Conservation (phyloP, 2,329 filamentous ascomycete species). For the Hypoxylon sp. region DNA sequence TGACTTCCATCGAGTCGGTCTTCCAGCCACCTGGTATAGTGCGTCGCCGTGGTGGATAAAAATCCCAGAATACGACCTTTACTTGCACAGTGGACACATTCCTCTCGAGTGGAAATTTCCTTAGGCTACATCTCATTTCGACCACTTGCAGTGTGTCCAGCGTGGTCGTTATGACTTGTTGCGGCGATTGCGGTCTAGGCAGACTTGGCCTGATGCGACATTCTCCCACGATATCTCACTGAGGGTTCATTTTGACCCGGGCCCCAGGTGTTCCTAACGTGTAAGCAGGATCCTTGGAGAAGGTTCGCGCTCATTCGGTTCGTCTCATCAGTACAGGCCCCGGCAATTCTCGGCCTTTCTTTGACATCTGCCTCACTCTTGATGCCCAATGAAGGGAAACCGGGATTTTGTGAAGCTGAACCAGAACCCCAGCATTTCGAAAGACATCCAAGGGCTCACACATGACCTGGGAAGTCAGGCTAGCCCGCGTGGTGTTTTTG, state of each 20-base stretch:
- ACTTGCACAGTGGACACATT: constrained; percentile 10
- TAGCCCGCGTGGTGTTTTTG: constrained; percentile 26
- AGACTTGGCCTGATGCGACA: constrained; percentile 22
- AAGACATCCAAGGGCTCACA: constrained; percentile 21
- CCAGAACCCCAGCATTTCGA: constrained; percentile 20
- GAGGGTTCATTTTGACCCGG: constrained; percentile 22
- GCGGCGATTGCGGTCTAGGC: constrained; percentile 28
- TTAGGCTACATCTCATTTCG: constrained; percentile 8
- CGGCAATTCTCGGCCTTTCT: constrained; percentile 21
- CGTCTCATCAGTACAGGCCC: neutral
- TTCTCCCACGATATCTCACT: constrained; percentile 20
- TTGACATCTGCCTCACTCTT: constrained; percentile 32
- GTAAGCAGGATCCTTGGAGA: constrained; percentile 17
- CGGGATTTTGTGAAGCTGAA: constrained; percentile 26
- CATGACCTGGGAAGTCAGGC: constrained; percentile 16
- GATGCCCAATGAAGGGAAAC: constrained; percentile 36
- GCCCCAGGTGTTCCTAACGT: constrained; percentile 7
- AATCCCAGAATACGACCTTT: constrained; percentile 24
- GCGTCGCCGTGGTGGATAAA: constrained; percentile 9
- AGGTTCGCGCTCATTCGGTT: constrained; percentile 21
- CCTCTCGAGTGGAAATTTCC: constrained; percentile 13
- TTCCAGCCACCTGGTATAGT: constrained; percentile 20
- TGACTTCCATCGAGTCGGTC: neutral
- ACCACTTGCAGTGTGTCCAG: neutral
- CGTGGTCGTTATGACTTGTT: constrained; percentile 2